phyloP scores from a whole-genome alignment of 257 asterid genomes.

The Fraxinus americana region DNA sequence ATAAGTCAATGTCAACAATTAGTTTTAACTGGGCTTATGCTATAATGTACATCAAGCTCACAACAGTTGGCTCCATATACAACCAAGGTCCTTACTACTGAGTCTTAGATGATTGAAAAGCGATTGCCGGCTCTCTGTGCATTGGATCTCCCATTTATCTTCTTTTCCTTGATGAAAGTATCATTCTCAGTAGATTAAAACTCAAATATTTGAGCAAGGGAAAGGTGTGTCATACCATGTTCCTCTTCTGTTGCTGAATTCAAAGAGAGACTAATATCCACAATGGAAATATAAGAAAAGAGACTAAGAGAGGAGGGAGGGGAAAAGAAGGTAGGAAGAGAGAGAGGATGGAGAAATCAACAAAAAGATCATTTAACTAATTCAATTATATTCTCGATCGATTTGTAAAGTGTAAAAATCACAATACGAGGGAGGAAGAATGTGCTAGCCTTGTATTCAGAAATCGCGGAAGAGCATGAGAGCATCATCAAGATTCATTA shows the following conservation, averaged over 20 bases:
- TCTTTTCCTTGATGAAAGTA: neutral
- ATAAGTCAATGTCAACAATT: too few relatives aligned
- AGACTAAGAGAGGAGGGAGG: neutral
- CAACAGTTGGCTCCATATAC: neutral
- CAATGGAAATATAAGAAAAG: neutral
- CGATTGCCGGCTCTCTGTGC: neutral
- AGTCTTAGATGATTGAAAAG: neutral
- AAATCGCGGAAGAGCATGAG: conserved; percentile 68
- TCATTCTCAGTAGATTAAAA: neutral
- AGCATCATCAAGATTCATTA: conserved; percentile 68
- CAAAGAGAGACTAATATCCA: neutral
- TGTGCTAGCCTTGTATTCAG: conserved; percentile 24
- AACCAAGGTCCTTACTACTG: neutral
- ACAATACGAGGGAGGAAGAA: neutral
- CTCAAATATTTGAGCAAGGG: neutral
- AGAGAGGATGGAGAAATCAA: neutral
- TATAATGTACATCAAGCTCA: too few relatives aligned
- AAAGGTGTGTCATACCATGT: neutral
- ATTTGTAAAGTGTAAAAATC: neutral
- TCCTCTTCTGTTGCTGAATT: neutral
- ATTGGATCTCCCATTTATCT: neutral
- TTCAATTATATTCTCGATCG: neutral
- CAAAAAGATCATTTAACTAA: conserved; percentile 1
- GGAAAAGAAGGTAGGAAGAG: neutral
- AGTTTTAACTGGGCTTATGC: too few relatives aligned